Evolutionary conservation across 129 eudicot genomes (phyloP), one percentile per base, ranked within the genome.

Genomic region (Logfia minima): DNA sequence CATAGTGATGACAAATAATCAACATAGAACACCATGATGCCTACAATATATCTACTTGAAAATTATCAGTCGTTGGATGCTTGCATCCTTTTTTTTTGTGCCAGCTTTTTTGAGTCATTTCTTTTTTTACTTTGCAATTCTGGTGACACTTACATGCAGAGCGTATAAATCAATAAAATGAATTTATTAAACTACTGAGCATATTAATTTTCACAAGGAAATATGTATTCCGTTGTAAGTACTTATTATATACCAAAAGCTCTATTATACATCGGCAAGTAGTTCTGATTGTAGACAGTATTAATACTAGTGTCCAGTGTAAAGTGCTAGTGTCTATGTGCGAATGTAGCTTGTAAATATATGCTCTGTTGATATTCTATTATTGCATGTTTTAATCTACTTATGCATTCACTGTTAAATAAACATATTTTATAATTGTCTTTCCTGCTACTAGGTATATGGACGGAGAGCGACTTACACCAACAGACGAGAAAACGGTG

Each of bases 401-500:
- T 71, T 48, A 4, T 56, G 62, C 61, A 5, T 4, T 32, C 8
- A 28, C 5, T 68, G 45, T 14, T 6, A 16, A 43, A 60, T 76
- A 34, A 55, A 66, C 28, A 19, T 45, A 2, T 59, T n/a, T 17
- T 61, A 5, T n/a, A 26, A 51, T 68, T 23, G 37, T 19, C 52
- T 43, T 60, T 76, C 26, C 23, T 71, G 56, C 56, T 72, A 19
- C 45, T 66, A 95, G 99, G 87, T 95, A 95, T 75, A 68, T 83
- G 92, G 99, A 95, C 65, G 97, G 99, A 71, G 87, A 89, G 51
- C 87, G 79, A 61, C 96, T 91, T 53, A 83, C 90, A 29, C 78
- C 73, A 67, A 80, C 79, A 66, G 97, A 95, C 32, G 97, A 89
- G 86, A 88, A 85, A 83, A 77, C 72, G 59, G 92, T 89, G 56